Evolutionary conservation across 768 basidiomycete species (phyloP).

Genomic region (Termitomyces sp.): DNA sequence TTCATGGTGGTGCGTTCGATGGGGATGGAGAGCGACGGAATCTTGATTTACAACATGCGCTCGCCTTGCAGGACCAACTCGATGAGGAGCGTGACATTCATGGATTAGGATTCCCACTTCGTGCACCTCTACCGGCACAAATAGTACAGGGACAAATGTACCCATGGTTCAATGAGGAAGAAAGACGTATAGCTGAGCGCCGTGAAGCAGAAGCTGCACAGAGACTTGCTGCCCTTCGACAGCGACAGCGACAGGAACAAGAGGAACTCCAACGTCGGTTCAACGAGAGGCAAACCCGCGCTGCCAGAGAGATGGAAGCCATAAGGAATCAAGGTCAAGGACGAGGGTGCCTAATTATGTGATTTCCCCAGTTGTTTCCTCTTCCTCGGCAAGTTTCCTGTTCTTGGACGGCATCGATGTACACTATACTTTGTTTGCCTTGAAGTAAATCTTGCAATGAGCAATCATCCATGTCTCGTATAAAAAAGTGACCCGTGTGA

Average conservation of each 20-base stretch:
- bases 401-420: background rate
- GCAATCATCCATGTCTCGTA: too few species aligned
- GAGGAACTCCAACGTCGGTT: constrained; percentile 4
- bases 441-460: background rate
- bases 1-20: constrained; percentile 13
- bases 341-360: background rate
- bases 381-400: background rate
- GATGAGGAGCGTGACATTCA: background rate
- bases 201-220: background rate
- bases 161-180: background rate
- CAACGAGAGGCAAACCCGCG: background rate
- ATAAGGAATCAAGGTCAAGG: background rate
- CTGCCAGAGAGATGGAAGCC: constrained; percentile 1
- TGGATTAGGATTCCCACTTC: background rate
- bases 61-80: constrained; percentile 4
- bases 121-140: background rate
- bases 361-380: background rate
- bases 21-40: constrained; percentile 7
- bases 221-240: too few species aligned
- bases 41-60: constrained; percentile 3
- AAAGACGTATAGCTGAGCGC: background rate
- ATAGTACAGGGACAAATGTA: background rate
- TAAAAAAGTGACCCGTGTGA: too few species aligned
- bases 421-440: background rate
- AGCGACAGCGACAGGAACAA: background rate